Evolutionary conservation across 2,329 filamentous ascomycete genomes (phyloP).

Genomic region (Epicoccum nigrum): DNA sequence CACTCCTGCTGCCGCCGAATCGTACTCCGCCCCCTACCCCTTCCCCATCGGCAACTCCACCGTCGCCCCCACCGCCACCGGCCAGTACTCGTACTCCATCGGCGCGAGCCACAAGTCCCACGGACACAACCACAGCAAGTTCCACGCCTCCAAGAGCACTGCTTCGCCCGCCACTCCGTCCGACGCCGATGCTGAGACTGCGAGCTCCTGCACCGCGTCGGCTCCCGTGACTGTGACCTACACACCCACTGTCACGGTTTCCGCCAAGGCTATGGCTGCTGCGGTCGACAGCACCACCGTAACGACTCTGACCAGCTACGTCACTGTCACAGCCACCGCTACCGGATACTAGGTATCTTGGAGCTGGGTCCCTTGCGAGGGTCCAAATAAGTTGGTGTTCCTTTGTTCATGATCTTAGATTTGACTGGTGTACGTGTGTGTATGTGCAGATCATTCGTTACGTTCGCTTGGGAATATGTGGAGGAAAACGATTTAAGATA

Average conservation of each 20-base stretch:
- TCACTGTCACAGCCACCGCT: slow-evolving; percentile 25
- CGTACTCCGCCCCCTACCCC: slow-evolving; percentile 6
- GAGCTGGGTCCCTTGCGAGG: no score
- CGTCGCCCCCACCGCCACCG: slow-evolving; percentile 11
- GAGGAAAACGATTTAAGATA: neutral
- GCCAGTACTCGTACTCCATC: neutral
- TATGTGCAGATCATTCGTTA: slow-evolving; percentile 5
- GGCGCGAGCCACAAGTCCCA: slow-evolving; percentile 5
- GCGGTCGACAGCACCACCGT: slow-evolving; percentile 25
- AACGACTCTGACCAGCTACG: slow-evolving; percentile 33
- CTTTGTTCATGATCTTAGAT: slow-evolving; percentile 6
- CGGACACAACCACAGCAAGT: slow-evolving; percentile 18
- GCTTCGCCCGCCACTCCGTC: slow-evolving; percentile 13
- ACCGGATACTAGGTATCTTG: slow-evolving; percentile 12
- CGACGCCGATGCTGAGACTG: neutral
- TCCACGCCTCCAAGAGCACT: slow-evolving; percentile 11
- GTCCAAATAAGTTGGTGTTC: neutral
- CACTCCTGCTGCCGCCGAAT: neutral
- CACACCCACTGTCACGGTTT: slow-evolving; percentile 37
- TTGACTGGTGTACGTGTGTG: neutral
- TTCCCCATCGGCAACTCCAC: slow-evolving; percentile 11
- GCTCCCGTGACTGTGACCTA: slow-evolving; percentile 33
- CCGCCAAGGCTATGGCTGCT: slow-evolving; percentile 15
- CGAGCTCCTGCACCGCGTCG: slow-evolving; percentile 24
- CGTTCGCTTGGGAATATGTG: neutral